Evolutionary conservation across 495 filamentous ascomycete species (phyloP), one percentile per base, ranked within the genome.

Genomic region (Penicillium goetzii): DNA sequence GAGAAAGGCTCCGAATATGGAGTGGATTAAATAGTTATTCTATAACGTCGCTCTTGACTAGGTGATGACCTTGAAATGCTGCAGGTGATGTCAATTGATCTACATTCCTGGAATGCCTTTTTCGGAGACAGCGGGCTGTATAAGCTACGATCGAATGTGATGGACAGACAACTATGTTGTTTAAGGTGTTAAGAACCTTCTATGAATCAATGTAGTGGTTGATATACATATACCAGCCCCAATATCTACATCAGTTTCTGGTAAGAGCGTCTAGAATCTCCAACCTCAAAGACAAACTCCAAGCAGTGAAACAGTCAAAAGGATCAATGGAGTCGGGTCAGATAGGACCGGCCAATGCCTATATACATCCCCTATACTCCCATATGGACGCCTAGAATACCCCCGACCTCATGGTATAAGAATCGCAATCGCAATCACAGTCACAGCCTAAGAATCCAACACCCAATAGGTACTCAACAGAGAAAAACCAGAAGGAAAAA

Each of bases 1-100:
- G 40, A 80, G 85, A 62, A 77, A 67, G 67, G 70, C 75, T 63
- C 84, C 85, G 30, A 45, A 60, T 15, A 77, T 80, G 60, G 41
- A 28, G 15, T 32, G 9, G 21, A 59, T 54, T 52, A 10, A 57
- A 14, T 34, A 14, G 41, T 2, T 40, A 40, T 40, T 12, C 34
- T 23, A 8, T 25, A 47, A 21, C 0, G 9, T 25, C 2, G 19
- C 10, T 47, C 4, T 11, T 47, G 43, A 21, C 19, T 47, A 25
- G 3, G 3, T 12, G 21, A 25, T 47, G 10, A 47, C 43, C 43
- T 25, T 12, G 43, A 2, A 23, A 9, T 21, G 19, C 9, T 23
- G 4, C 4, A 14, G 1, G 12, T 11, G 0, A 21, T 21, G 23
- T 23, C 19, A n/a, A 15, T 40, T 40, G 36, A 40, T 40, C 14